Evolutionary conservation across 1,139 yeast genomes (phyloP).

Genomic region (Sugiyamaella xylanicola): DNA sequence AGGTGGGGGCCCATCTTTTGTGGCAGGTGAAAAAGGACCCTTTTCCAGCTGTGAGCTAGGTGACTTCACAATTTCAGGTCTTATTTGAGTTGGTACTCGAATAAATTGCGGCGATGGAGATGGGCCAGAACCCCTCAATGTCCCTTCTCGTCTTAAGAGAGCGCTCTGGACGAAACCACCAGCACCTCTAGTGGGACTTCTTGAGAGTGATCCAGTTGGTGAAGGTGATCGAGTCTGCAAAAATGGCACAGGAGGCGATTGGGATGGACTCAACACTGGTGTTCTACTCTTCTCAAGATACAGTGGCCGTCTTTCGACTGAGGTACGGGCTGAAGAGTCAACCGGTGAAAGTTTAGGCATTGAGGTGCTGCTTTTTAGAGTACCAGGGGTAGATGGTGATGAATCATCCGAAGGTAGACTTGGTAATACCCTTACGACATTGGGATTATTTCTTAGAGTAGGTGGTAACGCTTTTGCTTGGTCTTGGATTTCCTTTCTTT

Average conservation of each 20-base stretch:
- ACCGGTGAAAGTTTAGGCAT: conserved; percentile 6
- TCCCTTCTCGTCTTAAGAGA: conserved; percentile 34
- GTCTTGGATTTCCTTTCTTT: conserved; percentile 11
- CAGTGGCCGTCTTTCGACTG: conserved; percentile 14
- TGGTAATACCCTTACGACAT: conserved; percentile 12
- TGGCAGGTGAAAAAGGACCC: background rate
- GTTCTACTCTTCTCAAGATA: conserved; percentile 15
- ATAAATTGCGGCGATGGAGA: conserved; percentile 10
- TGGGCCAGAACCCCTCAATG: conserved; percentile 10
- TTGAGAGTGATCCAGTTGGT: conserved; percentile 21
- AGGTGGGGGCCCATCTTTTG: conserved; percentile 7
- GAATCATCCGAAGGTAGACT: conserved; percentile 5
- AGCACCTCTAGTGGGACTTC: conserved; percentile 34
- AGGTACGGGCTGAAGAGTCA: conserved; percentile 12
- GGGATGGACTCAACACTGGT: conserved; percentile 15
- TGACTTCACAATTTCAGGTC: background rate
- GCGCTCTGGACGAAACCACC: conserved; percentile 41
- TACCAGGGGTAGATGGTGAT: background rate
- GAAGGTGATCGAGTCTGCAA: conserved; percentile 24
- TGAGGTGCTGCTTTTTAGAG: background rate
- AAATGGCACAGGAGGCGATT: conserved; percentile 18
- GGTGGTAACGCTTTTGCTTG: conserved; percentile 8
- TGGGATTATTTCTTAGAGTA: conserved; percentile 4
- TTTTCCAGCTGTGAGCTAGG: background rate
- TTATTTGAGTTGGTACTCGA: conserved; percentile 7